Percentiles rank a stretch among this genome's conserved stretches.
These are phyloP conservation scores for Leptosphaerulina australis DNA, from an alignment of 2,329 filamentous ascomycete species.

Conservation along the genomic window DNA sequence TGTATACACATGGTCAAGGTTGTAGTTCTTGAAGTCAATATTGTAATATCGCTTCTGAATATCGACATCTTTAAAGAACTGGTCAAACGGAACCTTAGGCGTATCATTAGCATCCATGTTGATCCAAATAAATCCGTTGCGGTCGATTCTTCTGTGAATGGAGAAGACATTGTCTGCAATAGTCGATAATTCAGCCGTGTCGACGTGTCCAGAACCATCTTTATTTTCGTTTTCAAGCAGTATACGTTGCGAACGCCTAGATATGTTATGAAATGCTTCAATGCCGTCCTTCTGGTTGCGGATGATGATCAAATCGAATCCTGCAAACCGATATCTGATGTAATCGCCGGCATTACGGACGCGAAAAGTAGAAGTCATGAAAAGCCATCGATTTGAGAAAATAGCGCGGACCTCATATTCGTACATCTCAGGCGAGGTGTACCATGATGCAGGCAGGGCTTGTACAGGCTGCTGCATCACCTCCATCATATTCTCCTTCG, in stretches of 20 bases:
- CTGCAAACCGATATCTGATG: conserved; percentile 30
- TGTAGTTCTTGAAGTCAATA: conserved; percentile 31
- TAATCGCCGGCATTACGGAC: conserved; percentile 27
- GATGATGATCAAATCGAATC: conserved; percentile 38
- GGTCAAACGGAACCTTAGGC: conserved; percentile 3
- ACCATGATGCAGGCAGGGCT: conserved; percentile 54
- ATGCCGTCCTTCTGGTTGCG: conserved; percentile 8
- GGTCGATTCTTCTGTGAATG: conserved; percentile 27
- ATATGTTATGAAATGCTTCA: conserved; percentile 48
- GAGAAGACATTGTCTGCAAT: conserved; percentile 32
- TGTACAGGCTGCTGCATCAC: conserved; percentile 29
- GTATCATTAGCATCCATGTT: conserved; percentile 23
- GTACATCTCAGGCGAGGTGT: conserved; percentile 52
- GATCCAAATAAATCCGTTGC: conserved; percentile 34
- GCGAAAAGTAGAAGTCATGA: conserved; percentile 44
- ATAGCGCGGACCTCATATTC: conserved; percentile 55
- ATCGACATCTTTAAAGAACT: conserved; percentile 30
- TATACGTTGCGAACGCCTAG: conserved; percentile 46
- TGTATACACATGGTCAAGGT: conserved; percentile 33
- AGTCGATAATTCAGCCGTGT: conserved; percentile 43
- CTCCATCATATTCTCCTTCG: not conserved
- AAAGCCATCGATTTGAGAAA: conserved; percentile 50
- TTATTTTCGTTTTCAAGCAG: conserved; percentile 40
- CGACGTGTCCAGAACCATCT: conserved; percentile 49
- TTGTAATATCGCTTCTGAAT: conserved; percentile 27